These are phyloP conservation scores for Paratinospora sagittata DNA, from an alignment of 164 flowering plant genomes.

Conservation along the genomic window DNA sequence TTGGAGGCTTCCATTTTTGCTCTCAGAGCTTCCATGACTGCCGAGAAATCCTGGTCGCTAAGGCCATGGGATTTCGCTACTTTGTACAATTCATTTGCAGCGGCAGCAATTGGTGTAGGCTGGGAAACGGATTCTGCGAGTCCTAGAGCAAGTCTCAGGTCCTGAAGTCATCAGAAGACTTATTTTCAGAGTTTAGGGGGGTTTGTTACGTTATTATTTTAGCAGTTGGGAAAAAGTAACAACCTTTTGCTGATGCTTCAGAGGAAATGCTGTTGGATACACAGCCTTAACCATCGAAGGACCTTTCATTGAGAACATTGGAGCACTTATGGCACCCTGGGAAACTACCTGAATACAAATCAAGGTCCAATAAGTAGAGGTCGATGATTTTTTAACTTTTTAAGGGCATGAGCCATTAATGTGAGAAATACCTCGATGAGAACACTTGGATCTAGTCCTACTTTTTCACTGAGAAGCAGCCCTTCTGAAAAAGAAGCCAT, in stretches of 20 bases:
- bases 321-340: constrained; percentile 91
- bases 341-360: constrained; percentile 59
- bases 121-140: constrained; percentile 48
- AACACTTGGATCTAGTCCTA: constrained; percentile 72
- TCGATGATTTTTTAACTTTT: background rate
- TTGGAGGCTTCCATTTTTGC: constrained; percentile 21
- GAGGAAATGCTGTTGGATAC: constrained; percentile 85
- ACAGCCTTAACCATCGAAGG: constrained; percentile 76
- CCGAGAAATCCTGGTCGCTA: constrained; percentile 81
- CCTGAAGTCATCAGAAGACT: constrained; percentile 32
- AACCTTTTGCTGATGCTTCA: constrained; percentile 98
- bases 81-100: constrained; percentile 83
- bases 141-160: constrained; percentile 66
- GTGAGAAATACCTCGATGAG: constrained; percentile 59
- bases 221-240: constrained; percentile 11
- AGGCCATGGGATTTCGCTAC: constrained; percentile 80
- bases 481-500: constrained; percentile 98
- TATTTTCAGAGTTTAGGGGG: background rate
- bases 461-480: constrained; percentile 78
- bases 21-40: constrained; percentile 81
- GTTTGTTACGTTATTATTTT: background rate
- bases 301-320: constrained; percentile 86
- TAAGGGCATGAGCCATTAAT: background rate
- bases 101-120: constrained; percentile 88
- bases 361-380: background rate